Conservation (phyloP, 2,329 filamentous ascomycete genomes). For the Aotearoamyces nothofagi region DNA sequence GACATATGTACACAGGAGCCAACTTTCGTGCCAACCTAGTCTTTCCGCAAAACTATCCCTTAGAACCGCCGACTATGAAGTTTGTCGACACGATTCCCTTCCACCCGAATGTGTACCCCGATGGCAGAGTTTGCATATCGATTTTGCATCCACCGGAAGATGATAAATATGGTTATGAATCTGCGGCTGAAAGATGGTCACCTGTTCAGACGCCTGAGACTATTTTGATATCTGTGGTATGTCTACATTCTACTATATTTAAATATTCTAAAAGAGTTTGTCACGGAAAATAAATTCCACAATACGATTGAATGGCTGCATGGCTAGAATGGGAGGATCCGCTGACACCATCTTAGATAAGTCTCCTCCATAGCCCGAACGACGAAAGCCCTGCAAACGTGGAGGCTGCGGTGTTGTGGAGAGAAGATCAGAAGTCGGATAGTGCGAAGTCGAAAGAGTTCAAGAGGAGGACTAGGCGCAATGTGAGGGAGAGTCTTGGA, state of each 20-base stretch:
- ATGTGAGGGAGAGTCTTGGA: conserved; percentile 66
- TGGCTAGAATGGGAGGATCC: too few relatives aligned
- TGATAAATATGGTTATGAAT: conserved; percentile 88
- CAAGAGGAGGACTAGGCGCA: conserved; percentile 57
- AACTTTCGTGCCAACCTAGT: conserved; percentile 77
- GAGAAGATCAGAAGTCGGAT: conserved; percentile 63
- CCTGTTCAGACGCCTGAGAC: conserved; percentile 93
- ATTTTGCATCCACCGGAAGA: conserved; percentile 93
- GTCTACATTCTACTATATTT: too few relatives aligned
- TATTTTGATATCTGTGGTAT: conserved; percentile 76
- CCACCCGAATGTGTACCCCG: conserved; percentile 87
- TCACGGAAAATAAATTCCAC: too few relatives aligned
- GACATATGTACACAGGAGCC: conserved; percentile 37
- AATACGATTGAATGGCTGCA: too few relatives aligned
- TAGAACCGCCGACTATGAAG: conserved; percentile 73
- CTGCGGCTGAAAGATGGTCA: conserved; percentile 78
- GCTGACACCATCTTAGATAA: too few relatives aligned
- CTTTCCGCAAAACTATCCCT: conserved; percentile 79
- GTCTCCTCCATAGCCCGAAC: conserved; percentile 82
- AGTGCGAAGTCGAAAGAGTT: conserved; percentile 48
- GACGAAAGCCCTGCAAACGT: conserved; percentile 94
- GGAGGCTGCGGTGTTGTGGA: conserved; percentile 92
- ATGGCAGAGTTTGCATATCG: conserved; percentile 85
- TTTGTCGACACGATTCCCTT: conserved; percentile 75
- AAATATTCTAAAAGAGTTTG: too few relatives aligned